Conservation (phyloP, 441 rosid genomes). For the Syzygium malaccense region DNA sequence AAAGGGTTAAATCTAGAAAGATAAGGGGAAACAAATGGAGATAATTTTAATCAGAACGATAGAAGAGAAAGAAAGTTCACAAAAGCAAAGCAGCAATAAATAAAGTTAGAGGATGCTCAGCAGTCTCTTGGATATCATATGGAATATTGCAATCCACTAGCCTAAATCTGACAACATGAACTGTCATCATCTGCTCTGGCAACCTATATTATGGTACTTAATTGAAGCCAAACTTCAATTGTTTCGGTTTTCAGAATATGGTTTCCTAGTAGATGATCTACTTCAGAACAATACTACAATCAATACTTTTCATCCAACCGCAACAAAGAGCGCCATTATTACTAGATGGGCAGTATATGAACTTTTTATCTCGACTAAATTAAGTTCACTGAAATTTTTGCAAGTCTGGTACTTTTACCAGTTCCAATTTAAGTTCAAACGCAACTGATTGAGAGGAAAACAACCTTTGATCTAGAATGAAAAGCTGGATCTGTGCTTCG, state of each 20-base stretch:
- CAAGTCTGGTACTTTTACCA: not conserved
- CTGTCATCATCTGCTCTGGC: not conserved
- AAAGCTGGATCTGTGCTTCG: constrained; percentile 99
- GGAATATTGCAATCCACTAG: not conserved
- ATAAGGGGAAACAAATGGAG: not conserved
- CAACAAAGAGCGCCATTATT: not conserved
- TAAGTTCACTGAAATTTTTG: not conserved
- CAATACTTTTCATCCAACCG: not conserved
- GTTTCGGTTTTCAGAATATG: not conserved
- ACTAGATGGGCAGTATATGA: not conserved
- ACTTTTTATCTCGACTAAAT: not conserved
- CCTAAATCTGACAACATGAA: not conserved
- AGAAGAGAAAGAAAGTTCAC: not conserved
- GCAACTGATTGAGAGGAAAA: not conserved
- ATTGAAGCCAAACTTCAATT: not conserved
- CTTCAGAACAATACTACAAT: not conserved
- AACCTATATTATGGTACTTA: not conserved
- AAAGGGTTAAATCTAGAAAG: not conserved
- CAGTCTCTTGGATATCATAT: not conserved
- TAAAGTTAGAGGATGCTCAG: not conserved
- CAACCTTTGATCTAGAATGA: constrained; percentile 92
- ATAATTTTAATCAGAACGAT: not conserved
- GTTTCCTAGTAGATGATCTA: not conserved
- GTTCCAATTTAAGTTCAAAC: constrained; percentile 1
- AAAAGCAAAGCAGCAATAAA: not conserved